A percentile compares a stretch with the other conserved stretches of the same genome.
Conservation (phyloP, 2,329 filamentous ascomycete species). For the Chaetomiaceae sp. region DNA sequence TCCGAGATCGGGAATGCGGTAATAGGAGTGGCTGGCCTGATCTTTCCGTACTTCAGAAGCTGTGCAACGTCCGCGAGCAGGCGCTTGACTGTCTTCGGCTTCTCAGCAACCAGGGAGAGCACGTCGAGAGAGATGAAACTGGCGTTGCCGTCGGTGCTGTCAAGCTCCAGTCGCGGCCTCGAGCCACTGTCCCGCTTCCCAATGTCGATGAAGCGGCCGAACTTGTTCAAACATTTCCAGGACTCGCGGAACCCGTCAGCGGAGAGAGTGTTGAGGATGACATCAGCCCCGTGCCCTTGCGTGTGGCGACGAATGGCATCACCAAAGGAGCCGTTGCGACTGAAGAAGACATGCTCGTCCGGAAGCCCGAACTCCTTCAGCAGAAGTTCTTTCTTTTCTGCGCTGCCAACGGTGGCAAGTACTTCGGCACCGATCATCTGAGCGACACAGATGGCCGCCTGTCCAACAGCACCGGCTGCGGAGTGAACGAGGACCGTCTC, state of each 20-base stretch:
- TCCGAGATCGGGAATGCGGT: conserved; percentile 33
- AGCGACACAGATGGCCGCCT: conserved; percentile 35
- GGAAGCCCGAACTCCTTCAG: conserved; percentile 33
- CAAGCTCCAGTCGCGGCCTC: conserved; percentile 42
- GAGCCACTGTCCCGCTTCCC: conserved; percentile 27
- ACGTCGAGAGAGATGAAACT: conserved; percentile 43
- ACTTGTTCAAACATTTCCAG: conserved; percentile 39
- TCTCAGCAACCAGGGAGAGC: conserved; percentile 37
- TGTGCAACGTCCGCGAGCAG: conserved; percentile 34
- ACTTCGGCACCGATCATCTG: conserved; percentile 35
- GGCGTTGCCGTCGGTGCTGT: conserved; percentile 42
- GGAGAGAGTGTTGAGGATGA: conserved; percentile 37
- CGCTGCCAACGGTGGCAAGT: conserved; percentile 37
- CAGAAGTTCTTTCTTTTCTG: conserved; percentile 36
- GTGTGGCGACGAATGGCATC: conserved; percentile 27
- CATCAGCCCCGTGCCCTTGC: conserved; percentile 31
- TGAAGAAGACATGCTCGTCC: conserved; percentile 33
- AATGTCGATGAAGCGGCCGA: conserved; percentile 43
- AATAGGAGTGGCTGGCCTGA: conserved; percentile 33
- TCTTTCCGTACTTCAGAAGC: conserved; percentile 30
- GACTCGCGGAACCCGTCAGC: conserved; percentile 38
- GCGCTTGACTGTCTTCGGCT: conserved; percentile 36
- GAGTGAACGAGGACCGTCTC: conserved; percentile 37
- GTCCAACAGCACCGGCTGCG: conserved; percentile 34
- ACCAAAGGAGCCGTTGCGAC: conserved; percentile 29